Evolutionary conservation across 2,329 filamentous ascomycete genomes (phyloP).

Genomic region (Sporothrix globosa): DNA sequence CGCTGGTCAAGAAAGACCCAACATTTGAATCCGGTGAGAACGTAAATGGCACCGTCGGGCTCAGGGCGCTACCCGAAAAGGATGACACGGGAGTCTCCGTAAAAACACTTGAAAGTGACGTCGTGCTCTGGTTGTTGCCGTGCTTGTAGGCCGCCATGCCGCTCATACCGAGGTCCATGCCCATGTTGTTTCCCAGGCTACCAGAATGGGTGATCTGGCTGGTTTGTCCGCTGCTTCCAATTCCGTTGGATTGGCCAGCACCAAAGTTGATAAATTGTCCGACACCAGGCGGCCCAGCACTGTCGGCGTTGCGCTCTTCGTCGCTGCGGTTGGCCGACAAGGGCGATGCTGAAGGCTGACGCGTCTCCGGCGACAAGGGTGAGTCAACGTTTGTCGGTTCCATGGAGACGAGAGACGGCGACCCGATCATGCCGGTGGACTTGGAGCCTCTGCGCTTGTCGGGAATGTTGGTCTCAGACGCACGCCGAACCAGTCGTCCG

Average conservation of each 20-base stretch:
- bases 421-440: constrained; percentile 49
- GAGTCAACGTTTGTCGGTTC: constrained; percentile 64
- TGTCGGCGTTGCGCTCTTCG: constrained; percentile 63
- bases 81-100: constrained; percentile 66
- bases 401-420: constrained; percentile 53
- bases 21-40: constrained; percentile 75
- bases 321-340: constrained; percentile 71
- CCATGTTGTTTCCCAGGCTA: constrained; percentile 19
- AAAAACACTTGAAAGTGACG: constrained; percentile 69
- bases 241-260: background rate
- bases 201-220: background rate
- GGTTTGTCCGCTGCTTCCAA: constrained; percentile 8
- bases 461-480: constrained; percentile 71
- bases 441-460: constrained; percentile 60
- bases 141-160: constrained; percentile 56
- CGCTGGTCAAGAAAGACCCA: constrained; percentile 61
- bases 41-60: constrained; percentile 72
- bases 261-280: constrained; percentile 22
- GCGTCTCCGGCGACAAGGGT: constrained; percentile 67
- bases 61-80: constrained; percentile 72
- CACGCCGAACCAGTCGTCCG: constrained; percentile 55
- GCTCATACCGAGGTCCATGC: constrained; percentile 32
- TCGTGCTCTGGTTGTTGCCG: constrained; percentile 67
- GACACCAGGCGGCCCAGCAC: background rate
- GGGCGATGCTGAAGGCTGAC: constrained; percentile 68